A percentile compares a stretch with the other conserved stretches of the same genome.
phyloP scores from a whole-genome alignment of 2,329 filamentous ascomycete species.

The Fusarium newnesense region DNA sequence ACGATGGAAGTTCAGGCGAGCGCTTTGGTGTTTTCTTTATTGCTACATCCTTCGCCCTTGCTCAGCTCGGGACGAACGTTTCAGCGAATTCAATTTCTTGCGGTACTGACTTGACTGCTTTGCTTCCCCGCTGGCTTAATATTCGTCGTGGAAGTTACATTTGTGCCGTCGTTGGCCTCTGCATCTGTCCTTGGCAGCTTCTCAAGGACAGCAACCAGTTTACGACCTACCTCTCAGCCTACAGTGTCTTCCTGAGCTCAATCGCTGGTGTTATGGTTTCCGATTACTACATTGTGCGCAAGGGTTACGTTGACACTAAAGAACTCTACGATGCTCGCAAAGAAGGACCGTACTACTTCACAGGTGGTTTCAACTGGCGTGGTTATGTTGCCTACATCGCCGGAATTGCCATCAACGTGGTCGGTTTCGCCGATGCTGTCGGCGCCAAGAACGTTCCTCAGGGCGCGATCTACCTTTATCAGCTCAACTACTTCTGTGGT shows the following conservation, averaged over 20 bases:
- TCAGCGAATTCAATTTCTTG: constrained; percentile 79
- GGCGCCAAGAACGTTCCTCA: constrained; percentile 73
- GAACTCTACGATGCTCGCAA: constrained; percentile 80
- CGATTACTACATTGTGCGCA: constrained; percentile 89
- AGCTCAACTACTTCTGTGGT: constrained; percentile 89
- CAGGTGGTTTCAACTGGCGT: constrained; percentile 80
- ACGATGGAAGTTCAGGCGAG: constrained; percentile 74
- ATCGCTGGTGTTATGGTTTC: constrained; percentile 91
- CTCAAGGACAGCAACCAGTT: constrained; percentile 82
- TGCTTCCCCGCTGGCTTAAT: constrained; percentile 82
- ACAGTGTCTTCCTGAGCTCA: constrained; percentile 92
- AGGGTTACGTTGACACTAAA: constrained; percentile 81
- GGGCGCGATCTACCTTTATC: constrained; percentile 87
- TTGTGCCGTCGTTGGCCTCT: constrained; percentile 80
- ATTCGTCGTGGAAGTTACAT: constrained; percentile 90
- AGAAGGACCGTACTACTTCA: constrained; percentile 78
- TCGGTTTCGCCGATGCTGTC: constrained; percentile 87
- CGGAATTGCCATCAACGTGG: constrained; percentile 89
- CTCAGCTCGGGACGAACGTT: constrained; percentile 88
- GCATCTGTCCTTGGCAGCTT: constrained; percentile 88
- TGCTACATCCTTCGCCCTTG: constrained; percentile 75
- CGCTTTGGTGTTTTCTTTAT: constrained; percentile 83
- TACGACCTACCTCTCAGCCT: constrained; percentile 90
- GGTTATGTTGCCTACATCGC: constrained; percentile 84
- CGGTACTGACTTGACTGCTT: constrained; percentile 81